Conservation (phyloP, 2,329 filamentous ascomycete species). For the Stachybotrys chartarum region DNA sequence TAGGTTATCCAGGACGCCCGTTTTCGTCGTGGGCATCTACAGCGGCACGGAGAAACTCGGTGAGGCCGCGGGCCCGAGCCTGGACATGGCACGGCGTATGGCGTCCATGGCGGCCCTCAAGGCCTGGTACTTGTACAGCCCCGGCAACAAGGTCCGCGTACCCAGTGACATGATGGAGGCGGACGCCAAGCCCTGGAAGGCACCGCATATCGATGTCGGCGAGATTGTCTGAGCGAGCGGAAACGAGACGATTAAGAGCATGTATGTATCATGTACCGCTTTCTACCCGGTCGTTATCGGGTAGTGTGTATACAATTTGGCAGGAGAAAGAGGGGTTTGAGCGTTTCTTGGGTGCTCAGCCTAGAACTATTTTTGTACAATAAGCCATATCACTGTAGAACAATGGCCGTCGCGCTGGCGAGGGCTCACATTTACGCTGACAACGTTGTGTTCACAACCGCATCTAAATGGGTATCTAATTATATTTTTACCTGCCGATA, state of each 20-base stretch:
- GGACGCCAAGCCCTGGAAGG: conserved; percentile 56
- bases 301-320: conserved; percentile 24
- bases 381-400: conserved; percentile 28
- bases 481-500: conserved; percentile 1
- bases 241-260: background rate
- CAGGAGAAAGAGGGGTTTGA: conserved; percentile 7
- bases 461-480: conserved; percentile 1
- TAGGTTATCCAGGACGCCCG: conserved; percentile 73
- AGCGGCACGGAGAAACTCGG: conserved; percentile 87
- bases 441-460: background rate
- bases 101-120: conserved; percentile 83
- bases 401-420: conserved; percentile 20
- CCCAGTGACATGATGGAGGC: conserved; percentile 63
- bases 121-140: conserved; percentile 94
- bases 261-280: background rate
- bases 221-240: conserved; percentile 49
- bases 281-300: conserved; percentile 4
- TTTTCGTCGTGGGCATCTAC: conserved; percentile 91
- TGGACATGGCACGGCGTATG: conserved; percentile 69
- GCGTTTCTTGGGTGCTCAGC: background rate
- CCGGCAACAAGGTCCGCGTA: conserved; percentile 54
- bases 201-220: conserved; percentile 62
- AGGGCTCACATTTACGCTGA: conserved; percentile 9
- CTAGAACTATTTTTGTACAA: conserved; percentile 22
- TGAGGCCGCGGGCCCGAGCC: conserved; percentile 73